Percentiles rank a stretch among this genome's conserved stretches.
phyloP scores from a whole-genome alignment of 139 green algal genomes.

The Micractinium conductrix region DNA sequence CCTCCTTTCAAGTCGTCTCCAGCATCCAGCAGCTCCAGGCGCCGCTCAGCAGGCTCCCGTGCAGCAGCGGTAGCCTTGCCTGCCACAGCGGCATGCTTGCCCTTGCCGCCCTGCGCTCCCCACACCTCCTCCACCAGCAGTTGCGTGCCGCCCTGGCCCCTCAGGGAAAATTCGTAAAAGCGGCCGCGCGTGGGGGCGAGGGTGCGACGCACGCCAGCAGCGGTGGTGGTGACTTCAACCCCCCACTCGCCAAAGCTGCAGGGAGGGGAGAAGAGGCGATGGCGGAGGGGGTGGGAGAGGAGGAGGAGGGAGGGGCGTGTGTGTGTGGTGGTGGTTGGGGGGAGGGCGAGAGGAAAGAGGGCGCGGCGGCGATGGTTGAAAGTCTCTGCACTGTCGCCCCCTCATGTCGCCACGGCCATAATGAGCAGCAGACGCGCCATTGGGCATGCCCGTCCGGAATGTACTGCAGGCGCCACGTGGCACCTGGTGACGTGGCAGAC shows the following conservation, averaged over 20 bases:
- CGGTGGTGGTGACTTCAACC: slow-evolving; percentile 51
- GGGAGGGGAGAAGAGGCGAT: too few relatives aligned
- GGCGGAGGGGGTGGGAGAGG: neutral
- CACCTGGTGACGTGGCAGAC: too few relatives aligned
- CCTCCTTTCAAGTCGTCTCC: slow-evolving; percentile 24
- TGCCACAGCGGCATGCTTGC: neutral
- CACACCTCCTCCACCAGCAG: neutral
- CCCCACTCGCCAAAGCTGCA: slow-evolving; percentile 47
- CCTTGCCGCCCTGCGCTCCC: neutral
- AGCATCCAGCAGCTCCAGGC: slow-evolving; percentile 55
- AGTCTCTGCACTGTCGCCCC: too few relatives aligned
- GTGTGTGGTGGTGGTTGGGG: too few relatives aligned
- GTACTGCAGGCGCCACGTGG: too few relatives aligned
- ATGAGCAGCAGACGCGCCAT: too few relatives aligned
- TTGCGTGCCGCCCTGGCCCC: neutral
- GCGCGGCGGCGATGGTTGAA: too few relatives aligned
- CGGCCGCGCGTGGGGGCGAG: neutral
- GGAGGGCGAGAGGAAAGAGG: too few relatives aligned
- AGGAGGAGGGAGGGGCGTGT: neutral
- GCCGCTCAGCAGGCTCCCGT: neutral
- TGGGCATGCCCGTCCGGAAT: too few relatives aligned
- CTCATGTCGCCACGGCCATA: too few relatives aligned
- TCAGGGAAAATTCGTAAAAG: slow-evolving; percentile 10
- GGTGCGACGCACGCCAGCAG: neutral
- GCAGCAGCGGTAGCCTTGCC: too few relatives aligned